Conservation (phyloP, 257 asterid genomes). For the Ehretia macrophylla region DNA sequence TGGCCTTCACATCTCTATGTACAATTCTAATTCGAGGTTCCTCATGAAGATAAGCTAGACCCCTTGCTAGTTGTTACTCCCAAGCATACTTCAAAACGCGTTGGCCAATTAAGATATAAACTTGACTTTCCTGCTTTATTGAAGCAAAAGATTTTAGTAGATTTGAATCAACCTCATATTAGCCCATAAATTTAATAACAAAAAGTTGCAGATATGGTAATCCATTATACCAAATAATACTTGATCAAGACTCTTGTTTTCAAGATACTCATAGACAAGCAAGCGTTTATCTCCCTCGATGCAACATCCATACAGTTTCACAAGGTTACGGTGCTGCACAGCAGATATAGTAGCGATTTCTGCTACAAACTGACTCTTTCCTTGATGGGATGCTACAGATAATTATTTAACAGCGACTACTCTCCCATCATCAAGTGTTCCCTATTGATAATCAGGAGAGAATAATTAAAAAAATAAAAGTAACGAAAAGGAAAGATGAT, state of each 20-base stretch:
- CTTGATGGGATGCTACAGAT: conserved; percentile 79
- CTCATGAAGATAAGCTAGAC: conserved; percentile 73
- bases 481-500: neutral
- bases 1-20: conserved; percentile 75
- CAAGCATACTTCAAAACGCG: conserved; percentile 60
- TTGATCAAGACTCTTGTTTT: conserved; percentile 73
- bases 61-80: conserved; percentile 85
- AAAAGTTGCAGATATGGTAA: neutral
- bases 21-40: conserved; percentile 62
- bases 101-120: conserved; percentile 58
- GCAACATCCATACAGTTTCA: conserved; percentile 75
- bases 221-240: conserved; percentile 49
- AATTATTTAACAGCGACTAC: conserved; percentile 75
- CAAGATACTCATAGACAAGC: conserved; percentile 82
- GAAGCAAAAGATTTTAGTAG: conserved; percentile 3
- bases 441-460: conserved; percentile 34
- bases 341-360: conserved; percentile 92
- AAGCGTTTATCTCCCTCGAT: conserved; percentile 64
- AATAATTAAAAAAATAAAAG: neutral
- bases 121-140: conserved; percentile 34
- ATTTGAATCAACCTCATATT: neutral
- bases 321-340: conserved; percentile 91
- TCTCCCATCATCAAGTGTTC: conserved; percentile 69
- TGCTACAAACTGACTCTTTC: conserved; percentile 79
- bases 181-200: neutral